Percentiles rank a stretch among this genome's conserved stretches.
These are phyloP conservation scores for Epichloe baconii DNA, from an alignment of 2,329 filamentous ascomycete species.

Conservation along the genomic window DNA sequence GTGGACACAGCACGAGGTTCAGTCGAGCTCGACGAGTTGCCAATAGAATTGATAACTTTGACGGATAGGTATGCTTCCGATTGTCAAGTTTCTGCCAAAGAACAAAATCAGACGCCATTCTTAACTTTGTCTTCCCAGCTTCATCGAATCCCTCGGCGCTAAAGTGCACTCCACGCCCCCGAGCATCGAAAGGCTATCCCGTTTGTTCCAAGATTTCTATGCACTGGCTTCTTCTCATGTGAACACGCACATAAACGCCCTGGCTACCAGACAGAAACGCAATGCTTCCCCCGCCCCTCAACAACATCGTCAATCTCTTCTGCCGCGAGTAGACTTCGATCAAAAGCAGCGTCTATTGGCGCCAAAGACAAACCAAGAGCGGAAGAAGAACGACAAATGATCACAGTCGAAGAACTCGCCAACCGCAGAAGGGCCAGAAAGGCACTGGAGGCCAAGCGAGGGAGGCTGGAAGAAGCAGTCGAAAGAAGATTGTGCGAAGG, in stretches of 20 bases:
- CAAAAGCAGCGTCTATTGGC: slow-evolving; percentile 41
- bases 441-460: slow-evolving; percentile 63
- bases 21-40: slow-evolving; percentile 74
- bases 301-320: slow-evolving; percentile 41
- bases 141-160: slow-evolving; percentile 78
- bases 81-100: neutral
- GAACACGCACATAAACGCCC: slow-evolving; percentile 68
- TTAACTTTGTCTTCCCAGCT: slow-evolving; percentile 36
- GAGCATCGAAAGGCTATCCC: slow-evolving; percentile 66
- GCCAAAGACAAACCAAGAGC: slow-evolving; percentile 36
- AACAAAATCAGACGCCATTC: neutral
- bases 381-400: slow-evolving; percentile 63
- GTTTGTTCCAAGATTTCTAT: slow-evolving; percentile 95
- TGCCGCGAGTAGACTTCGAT: slow-evolving; percentile 41
- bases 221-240: slow-evolving; percentile 67
- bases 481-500: slow-evolving; percentile 76
- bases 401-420: slow-evolving; percentile 74
- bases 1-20: slow-evolving; percentile 38
- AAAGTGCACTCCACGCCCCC: slow-evolving; percentile 78
- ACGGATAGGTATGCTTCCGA: slow-evolving; percentile 57
- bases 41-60: slow-evolving; percentile 83
- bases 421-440: slow-evolving; percentile 67
- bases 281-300: slow-evolving; percentile 43
- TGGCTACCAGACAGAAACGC: slow-evolving; percentile 63
- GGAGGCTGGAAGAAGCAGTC: slow-evolving; percentile 76